Evolutionary conservation across 495 filamentous ascomycete genomes (phyloP).

Genomic region (Penicillium simplicissimum): DNA sequence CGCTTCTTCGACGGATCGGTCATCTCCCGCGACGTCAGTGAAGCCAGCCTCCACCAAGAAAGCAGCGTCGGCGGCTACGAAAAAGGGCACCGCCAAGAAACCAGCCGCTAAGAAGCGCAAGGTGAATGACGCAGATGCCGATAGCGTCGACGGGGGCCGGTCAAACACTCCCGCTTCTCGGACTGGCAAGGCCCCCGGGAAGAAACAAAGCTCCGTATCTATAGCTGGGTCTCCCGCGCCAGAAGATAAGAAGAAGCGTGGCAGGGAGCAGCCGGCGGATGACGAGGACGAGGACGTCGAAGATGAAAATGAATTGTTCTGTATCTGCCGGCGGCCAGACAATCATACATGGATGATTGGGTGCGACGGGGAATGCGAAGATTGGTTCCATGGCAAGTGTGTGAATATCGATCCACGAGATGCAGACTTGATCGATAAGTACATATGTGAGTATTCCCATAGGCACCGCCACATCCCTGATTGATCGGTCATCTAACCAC

Average conservation of each 20-base stretch:
- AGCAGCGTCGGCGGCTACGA: constrained; percentile 39
- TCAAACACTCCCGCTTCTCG: constrained; percentile 53
- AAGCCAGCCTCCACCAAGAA: constrained; percentile 39
- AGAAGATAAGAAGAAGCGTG: constrained; percentile 32
- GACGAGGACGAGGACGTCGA: constrained; percentile 46
- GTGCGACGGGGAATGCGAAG: constrained; percentile 70
- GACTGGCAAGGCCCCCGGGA: constrained; percentile 49
- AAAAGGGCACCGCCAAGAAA: constrained; percentile 61
- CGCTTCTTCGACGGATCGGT: constrained; percentile 26
- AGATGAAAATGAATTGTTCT: constrained; percentile 58
- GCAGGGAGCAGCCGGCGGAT: constrained; percentile 18
- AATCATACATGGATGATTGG: constrained; percentile 77
- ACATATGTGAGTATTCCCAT: constrained; percentile 56
- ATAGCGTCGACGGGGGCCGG: constrained; percentile 45
- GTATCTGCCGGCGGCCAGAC: constrained; percentile 69
- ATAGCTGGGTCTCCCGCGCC: constrained; percentile 43
- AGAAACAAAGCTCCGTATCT: constrained; percentile 44
- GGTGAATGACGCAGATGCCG: constrained; percentile 45
- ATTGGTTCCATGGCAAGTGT: constrained; percentile 74
- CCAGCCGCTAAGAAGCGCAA: constrained; percentile 60
- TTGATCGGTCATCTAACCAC: constrained; percentile 12
- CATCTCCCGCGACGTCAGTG: constrained; percentile 33
- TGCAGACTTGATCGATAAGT: constrained; percentile 66
- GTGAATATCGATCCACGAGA: constrained; percentile 62
- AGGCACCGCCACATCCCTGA: neutral